Percentiles rank a stretch among this genome's conserved stretches.
These are phyloP conservation scores for Nicotiana noctiflora DNA, from an alignment of 257 asterid species.

Conservation along the genomic window DNA sequence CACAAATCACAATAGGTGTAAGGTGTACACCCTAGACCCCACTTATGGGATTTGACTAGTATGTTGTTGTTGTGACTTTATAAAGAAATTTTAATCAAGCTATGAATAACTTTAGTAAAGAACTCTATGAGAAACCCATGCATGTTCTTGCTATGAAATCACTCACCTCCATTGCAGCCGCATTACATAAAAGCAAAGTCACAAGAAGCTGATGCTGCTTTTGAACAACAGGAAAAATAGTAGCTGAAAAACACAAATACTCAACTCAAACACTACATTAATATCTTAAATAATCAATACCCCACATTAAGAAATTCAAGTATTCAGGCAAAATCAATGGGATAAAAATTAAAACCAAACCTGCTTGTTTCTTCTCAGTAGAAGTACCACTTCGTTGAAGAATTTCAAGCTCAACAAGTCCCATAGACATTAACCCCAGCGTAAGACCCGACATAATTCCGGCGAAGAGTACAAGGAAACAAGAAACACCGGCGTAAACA, in stretches of 20 bases:
- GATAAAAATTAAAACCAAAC: conserved; percentile 13
- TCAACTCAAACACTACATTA: neutral
- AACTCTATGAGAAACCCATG: neutral
- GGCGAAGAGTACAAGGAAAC: conserved; percentile 86
- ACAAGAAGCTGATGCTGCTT: conserved; percentile 99
- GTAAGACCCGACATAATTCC: conserved; percentile 96
- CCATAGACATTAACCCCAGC: conserved; percentile 89
- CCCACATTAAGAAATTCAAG: neutral
- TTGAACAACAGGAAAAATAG: conserved; percentile 79
- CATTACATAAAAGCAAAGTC: conserved; percentile 80
- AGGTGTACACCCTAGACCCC: too few species aligned
- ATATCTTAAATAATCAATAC: neutral
- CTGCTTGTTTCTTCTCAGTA: conserved; percentile 84
- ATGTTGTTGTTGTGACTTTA: neutral
- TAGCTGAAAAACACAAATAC: conserved; percentile 39
- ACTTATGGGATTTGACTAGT: too few species aligned
- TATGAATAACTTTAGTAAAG: neutral
- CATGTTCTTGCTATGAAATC: neutral
- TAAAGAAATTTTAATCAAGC: neutral
- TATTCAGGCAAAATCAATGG: neutral
- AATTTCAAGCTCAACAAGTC: conserved; percentile 87
- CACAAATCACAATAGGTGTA: too few species aligned
- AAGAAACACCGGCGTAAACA: conserved; percentile 80
- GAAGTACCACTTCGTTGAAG: conserved; percentile 76
- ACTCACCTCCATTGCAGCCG: conserved; percentile 95